Evolutionary conservation across 768 basidiomycete genomes (phyloP).

Genomic region (Mycena kentingensis): DNA sequence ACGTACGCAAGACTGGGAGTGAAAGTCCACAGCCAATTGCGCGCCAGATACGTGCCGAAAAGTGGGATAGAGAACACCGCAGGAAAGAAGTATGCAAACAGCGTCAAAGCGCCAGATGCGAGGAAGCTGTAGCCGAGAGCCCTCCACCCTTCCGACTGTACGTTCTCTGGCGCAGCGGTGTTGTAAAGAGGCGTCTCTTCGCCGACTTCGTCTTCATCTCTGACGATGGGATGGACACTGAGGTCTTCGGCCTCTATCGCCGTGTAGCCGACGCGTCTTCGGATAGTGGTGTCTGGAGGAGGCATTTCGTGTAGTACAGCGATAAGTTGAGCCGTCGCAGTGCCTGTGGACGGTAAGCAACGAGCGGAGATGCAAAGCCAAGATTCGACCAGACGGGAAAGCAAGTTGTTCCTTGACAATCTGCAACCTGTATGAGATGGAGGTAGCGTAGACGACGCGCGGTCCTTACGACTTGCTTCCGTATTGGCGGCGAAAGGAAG

Average conservation of each 20-base stretch:
- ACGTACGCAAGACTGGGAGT: conserved; percentile 91
- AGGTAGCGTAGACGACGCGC: conserved; percentile 5
- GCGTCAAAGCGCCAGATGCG: conserved; percentile 72
- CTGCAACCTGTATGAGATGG: too few species aligned
- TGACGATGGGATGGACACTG: conserved; percentile 23
- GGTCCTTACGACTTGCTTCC: conserved; percentile 80
- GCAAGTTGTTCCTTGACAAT: conserved; percentile 92
- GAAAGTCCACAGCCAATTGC: conserved; percentile 91
- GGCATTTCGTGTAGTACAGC: conserved; percentile 83
- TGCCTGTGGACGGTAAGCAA: conserved; percentile 31
- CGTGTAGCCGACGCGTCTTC: conserved; percentile 59
- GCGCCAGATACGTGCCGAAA: conserved; percentile 81
- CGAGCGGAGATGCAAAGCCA: neutral
- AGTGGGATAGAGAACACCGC: conserved; percentile 84
- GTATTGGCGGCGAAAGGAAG: conserved; percentile 92
- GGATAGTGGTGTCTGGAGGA: conserved; percentile 59
- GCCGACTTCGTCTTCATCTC: conserved; percentile 33
- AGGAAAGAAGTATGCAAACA: conserved; percentile 87
- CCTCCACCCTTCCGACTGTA: conserved; percentile 74
- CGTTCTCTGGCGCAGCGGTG: conserved; percentile 44
- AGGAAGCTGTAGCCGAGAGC: conserved; percentile 78
- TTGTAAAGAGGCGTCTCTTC: conserved; percentile 18
- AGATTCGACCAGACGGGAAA: conserved; percentile 82
- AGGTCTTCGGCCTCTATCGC: conserved; percentile 39
- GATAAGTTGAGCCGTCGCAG: conserved; percentile 94